phyloP scores from a whole-genome alignment of 2,329 filamentous ascomycete species.

The Onygenales sp. region DNA sequence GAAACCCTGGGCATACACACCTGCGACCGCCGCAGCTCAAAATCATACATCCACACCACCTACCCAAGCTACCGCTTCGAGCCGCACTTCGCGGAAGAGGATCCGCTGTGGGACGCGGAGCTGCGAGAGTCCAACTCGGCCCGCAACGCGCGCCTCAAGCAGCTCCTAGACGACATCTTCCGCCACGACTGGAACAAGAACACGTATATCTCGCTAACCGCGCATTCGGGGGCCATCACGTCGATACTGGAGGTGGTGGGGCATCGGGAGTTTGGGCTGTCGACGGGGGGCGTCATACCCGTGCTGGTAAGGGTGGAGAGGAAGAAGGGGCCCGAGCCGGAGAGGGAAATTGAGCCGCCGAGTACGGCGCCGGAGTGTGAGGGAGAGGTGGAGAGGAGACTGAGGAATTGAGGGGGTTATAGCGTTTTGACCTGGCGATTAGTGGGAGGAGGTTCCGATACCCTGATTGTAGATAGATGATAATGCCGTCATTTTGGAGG shows the following conservation, averaged over 20 bases:
- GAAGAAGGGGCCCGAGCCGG: constrained; percentile 13
- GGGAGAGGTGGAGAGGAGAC: background rate
- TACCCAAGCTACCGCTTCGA: constrained; percentile 47
- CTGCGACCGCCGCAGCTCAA: constrained; percentile 47
- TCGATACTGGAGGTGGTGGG: constrained; percentile 40
- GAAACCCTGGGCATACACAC: constrained; percentile 54
- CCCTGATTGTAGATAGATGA: no score
- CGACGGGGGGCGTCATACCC: constrained; percentile 43
- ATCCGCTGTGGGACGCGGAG: constrained; percentile 43
- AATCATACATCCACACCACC: constrained; percentile 36
- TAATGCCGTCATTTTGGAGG: no score
- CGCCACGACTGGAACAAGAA: constrained; percentile 27
- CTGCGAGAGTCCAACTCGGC: constrained; percentile 40
- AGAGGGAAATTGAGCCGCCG: constrained; percentile 17
- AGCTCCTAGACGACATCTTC: constrained; percentile 47
- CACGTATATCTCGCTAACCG: constrained; percentile 45
- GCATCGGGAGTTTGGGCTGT: constrained; percentile 38
- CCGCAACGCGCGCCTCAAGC: constrained; percentile 37
- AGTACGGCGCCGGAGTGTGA: constrained; percentile 21
- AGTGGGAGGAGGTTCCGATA: no score
- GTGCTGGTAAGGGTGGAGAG: constrained; percentile 38
- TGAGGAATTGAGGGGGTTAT: background rate
- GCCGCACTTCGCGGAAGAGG: constrained; percentile 43
- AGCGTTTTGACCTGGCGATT: no score
- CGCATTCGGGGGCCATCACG: constrained; percentile 50